phyloP scores from a whole-genome alignment of 495 filamentous ascomycete species.

The Xylaria palmicola region DNA sequence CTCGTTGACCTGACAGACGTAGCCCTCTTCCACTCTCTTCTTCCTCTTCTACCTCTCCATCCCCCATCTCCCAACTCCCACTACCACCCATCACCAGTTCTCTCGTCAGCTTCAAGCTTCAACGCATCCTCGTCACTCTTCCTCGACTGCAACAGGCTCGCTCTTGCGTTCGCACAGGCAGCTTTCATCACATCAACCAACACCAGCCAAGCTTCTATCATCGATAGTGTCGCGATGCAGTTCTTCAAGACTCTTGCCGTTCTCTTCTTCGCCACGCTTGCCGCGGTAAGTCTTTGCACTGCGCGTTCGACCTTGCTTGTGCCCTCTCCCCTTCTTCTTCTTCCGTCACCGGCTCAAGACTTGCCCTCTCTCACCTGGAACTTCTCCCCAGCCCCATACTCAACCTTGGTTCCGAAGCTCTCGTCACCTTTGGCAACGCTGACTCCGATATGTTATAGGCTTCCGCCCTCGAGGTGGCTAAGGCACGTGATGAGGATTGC shows the following conservation, averaged over 20 bases:
- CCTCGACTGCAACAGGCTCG: too few relatives aligned
- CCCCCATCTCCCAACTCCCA: background rate
- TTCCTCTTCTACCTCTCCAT: constrained; percentile 1
- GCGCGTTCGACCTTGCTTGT: background rate
- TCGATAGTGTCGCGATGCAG: constrained; percentile 33
- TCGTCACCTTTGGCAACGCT: constrained; percentile 7
- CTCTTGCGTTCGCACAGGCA: constrained; percentile 8
- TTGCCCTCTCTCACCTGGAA: background rate
- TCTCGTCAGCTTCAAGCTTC: background rate
- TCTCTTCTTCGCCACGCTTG: constrained; percentile 31
- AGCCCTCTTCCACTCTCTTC: constrained; percentile 1
- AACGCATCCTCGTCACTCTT: background rate
- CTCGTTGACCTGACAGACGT: background rate
- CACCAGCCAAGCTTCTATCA: background rate
- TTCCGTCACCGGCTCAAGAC: background rate
- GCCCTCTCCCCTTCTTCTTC: background rate
- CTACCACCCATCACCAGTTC: background rate
- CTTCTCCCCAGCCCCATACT: background rate
- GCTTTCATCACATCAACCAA: constrained; percentile 15
- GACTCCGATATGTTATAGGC: constrained; percentile 13
- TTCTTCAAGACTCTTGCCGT: constrained; percentile 30
- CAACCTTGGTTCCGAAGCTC: background rate
- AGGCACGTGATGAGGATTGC: constrained; percentile 24
- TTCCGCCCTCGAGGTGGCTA: constrained; percentile 9
- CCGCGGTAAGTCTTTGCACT: constrained; percentile 41